Percentiles rank a stretch among this genome's conserved stretches.
Evolutionary conservation across 1,284 basidiomycete species (phyloP).

Genomic region (Gymnopus androsaceus): DNA sequence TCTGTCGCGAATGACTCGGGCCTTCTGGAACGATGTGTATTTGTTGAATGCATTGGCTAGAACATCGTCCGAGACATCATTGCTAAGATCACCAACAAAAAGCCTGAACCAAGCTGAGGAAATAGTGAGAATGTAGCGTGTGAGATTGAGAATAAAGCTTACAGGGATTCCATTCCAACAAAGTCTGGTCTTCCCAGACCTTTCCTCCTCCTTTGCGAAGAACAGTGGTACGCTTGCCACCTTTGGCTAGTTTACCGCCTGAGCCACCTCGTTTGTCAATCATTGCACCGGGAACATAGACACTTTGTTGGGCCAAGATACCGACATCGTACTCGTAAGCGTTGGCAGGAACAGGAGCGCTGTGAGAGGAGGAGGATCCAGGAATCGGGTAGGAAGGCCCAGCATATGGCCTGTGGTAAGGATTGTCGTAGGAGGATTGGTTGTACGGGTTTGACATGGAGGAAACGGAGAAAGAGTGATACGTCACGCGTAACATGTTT

Average conservation of each 20-base stretch:
- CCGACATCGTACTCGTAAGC: conserved; percentile 89
- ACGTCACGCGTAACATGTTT: background rate
- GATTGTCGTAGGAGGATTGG: conserved; percentile 57
- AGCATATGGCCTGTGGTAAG: conserved; percentile 76
- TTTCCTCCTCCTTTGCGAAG: conserved; percentile 93
- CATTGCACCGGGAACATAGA: conserved; percentile 86
- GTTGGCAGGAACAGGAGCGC: conserved; percentile 82
- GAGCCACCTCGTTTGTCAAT: conserved; percentile 83
- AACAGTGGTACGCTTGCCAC: conserved; percentile 92
- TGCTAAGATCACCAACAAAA: conserved; percentile 97
- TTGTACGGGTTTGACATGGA: conserved; percentile 38
- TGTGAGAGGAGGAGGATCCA: conserved; percentile 66
- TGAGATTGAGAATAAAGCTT: conserved; percentile 35
- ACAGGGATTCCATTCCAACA: conserved; percentile 98
- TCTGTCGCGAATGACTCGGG: conserved; percentile 91
- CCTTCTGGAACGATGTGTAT: conserved; percentile 92
- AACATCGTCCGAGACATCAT: conserved; percentile 96
- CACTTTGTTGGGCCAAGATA: conserved; percentile 83
- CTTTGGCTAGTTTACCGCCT: conserved; percentile 83
- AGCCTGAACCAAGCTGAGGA: conserved; percentile 90
- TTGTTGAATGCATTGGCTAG: conserved; percentile 91
- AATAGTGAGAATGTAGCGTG: conserved; percentile 15
- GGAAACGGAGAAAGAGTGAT: background rate
- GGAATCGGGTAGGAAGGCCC: conserved; percentile 72
- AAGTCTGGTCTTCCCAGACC: conserved; percentile 96